Base-by-base conservation (phyloP, 176 grass and related monocot species). In the Bonia amplexicaulis region DNA sequence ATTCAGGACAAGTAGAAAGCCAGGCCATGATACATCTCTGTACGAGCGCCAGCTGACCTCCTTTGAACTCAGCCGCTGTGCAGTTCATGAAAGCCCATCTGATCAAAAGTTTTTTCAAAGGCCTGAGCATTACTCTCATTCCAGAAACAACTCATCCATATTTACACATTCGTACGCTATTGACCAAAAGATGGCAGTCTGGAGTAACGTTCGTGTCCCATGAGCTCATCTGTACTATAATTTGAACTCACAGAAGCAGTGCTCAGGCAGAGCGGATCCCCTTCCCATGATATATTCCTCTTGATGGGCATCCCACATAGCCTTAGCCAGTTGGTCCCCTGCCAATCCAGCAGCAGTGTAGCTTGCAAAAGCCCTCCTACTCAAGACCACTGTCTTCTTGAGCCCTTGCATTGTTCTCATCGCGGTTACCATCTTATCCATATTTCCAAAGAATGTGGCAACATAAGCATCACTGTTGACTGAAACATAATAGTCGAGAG, bases 361-460 rank as follows among this genome's bases (percentile, higher is more conserved):
- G 33, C 91, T 94, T 62, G 91, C 88, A 61, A 91, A 99, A 52
- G 86, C 96, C 91, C 97, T 94, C 85, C 93, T 89, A 66, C 90
- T 96, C 91, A 99, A 95, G 52, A 92, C 76, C 45, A 99, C 77
- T 35, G 97, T 96, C 79, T 92, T 96, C 59, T 87, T 71, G 16
- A 86, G 73, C 49, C 88, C 97, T 73, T 96, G 91, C 72, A 85
- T 78, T 84, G 91, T 84, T 86, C 97, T 92, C 97, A 99, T 94
- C 47, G 92, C 92, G 41, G 86, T 82, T 47, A 99, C 93, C 88
- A 99, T 96, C 93, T 99, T 99, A 80, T 99, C 93, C 97, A 96
- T 99, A 84, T 99, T 99, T 39, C 93, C 97, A 88, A 99, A 99
- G 85, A 89, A 96, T 52, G 92, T 96, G 57, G 97, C 83, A 39